Evolutionary conservation across 169 alveolate species (phyloP), one percentile per base, ranked within the genome.

Genomic region (Eimeria brunetti): DNA sequence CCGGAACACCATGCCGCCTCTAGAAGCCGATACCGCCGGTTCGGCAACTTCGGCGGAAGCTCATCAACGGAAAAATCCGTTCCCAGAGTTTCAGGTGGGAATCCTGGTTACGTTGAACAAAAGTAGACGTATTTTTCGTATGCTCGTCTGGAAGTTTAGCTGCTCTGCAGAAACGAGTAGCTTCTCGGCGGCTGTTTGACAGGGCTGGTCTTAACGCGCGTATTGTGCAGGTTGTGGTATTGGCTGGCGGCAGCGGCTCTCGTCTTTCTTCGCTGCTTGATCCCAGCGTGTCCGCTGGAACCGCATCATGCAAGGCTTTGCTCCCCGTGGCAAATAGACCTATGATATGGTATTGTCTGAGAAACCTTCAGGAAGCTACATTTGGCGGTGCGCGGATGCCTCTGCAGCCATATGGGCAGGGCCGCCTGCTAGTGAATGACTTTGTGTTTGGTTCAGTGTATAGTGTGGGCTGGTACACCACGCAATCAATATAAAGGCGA

Each of bases 291-390:
- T 44, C 94, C 1, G 91, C 89, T 22, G 76, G 81, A 18, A 44
- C 90, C 33, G 89, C 62, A 16, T 92, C 88, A 53, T 81, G 96
- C 93, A 92, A 92, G 96, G 96, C 96, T 53, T 62, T 92, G 64
- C 93, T 92, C 22, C 96, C 96, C 18, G 96, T 92, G 88, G 96
- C 90, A 0, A 92, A 92, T 51, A 67, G 96, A 38, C 96, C 96
- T 36, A 92, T 92, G 96, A 58, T 92, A 62, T 92, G 96, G 96
- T 92, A 92, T 58, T 84, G 91, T 64, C 96, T 92, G n/a, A 81
- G 88, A 56, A 92, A 69, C 60, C 93, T 92, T 16, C 96, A 92
- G 78, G 96, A 92, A 58, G 81, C 96, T 38, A 80, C 93, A 16
- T 92, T 92, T n/a, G 96, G 96, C 33, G 96, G 96, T 92, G 38